Evolutionary conservation across 805 yeast genomes (phyloP), one percentile per base, ranked within the genome.

Genomic region (Saccharomycodes ludwigii): DNA sequence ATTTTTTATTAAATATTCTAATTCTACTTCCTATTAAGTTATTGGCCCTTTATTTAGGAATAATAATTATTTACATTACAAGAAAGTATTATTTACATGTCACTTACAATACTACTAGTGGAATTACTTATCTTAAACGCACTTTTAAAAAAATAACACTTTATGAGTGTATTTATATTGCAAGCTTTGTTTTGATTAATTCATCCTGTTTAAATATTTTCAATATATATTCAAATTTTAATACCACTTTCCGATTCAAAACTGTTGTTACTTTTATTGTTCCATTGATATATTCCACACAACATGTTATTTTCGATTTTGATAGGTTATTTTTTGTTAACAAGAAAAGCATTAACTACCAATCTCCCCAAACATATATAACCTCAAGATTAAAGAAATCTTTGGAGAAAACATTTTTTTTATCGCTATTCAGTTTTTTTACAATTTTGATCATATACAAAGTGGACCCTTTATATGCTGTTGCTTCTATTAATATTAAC

Each of bases 251-350:
- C 24, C n/a, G 18, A 8, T 34, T 23, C 28, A 34, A 22, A 27
- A 18, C 30, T 12, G 23, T 18, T n/a, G 23, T 29, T 6, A 19
- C 30, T n/a, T 19, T 55, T 1, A 48, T 59, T 17, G 43, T 64
- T 6, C 67, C 73, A 0, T 20, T 61, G 0, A 21, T 61, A 6
- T 79, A 76, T 48, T 44, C 74, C 6, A 30, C 60, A 2, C 73
- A 68, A 37, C 77, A 68, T 44, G 41, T 68, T 10, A 41, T 68
- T 0, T 63, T 70, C 35, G 78, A 75, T 46, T 58, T 71, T 38
- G 74, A 73, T 48, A 62, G 70, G 36, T 54, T 79, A 24, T 47
- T 53, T 2, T 68, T 76, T 49, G n/a, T n/a, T n/a, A 42, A 47
- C 3, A 54, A 59, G 37, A 65, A 60, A 2, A 42, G 40, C 4